Percentiles rank a stretch among this genome's conserved stretches.
These are phyloP conservation scores for Pleurozium schreberi DNA, from an alignment of 225 moss, liverwort and hornwort species.

Conservation along the genomic window DNA sequence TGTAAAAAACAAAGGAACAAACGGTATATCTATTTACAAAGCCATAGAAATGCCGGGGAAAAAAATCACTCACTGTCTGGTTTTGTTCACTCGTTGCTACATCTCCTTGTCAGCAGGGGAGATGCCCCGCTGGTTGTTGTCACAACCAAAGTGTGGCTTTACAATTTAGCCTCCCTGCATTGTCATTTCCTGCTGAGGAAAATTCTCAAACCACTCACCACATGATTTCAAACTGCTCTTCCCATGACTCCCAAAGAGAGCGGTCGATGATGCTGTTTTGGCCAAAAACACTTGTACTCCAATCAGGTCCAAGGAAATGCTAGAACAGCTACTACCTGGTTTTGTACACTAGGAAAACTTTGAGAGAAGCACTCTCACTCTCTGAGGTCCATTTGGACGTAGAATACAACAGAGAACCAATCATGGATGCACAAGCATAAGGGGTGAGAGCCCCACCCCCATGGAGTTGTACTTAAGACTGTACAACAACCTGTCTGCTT, in stretches of 20 bases:
- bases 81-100: not conserved
- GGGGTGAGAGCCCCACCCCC: not conserved
- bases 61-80: slow-evolving; percentile 1
- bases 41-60: slow-evolving; percentile 9
- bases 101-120: not conserved
- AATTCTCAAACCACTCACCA: slow-evolving; percentile 4
- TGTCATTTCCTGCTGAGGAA: not conserved
- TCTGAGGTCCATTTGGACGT: slow-evolving; percentile 13
- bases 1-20: not conserved
- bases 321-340: slow-evolving; percentile 6
- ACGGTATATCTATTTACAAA: slow-evolving; percentile 12
- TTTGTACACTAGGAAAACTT: slow-evolving; percentile 23
- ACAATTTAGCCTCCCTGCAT: not conserved
- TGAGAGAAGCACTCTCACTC: slow-evolving; percentile 5
- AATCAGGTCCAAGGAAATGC: not conserved
- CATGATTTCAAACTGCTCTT: not conserved
- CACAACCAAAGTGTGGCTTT: not conserved
- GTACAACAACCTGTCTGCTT: slow-evolving; percentile 23
- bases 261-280: not conserved
- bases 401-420: slow-evolving; percentile 9
- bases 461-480: slow-evolving; percentile 14
- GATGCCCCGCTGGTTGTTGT: not conserved
- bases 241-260: not conserved
- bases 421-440: not conserved
- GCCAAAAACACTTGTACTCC: not conserved